Evolutionary conservation across 352 stramenopile genomes (phyloP).

Genomic region (Phytophthora pistaciae): DNA sequence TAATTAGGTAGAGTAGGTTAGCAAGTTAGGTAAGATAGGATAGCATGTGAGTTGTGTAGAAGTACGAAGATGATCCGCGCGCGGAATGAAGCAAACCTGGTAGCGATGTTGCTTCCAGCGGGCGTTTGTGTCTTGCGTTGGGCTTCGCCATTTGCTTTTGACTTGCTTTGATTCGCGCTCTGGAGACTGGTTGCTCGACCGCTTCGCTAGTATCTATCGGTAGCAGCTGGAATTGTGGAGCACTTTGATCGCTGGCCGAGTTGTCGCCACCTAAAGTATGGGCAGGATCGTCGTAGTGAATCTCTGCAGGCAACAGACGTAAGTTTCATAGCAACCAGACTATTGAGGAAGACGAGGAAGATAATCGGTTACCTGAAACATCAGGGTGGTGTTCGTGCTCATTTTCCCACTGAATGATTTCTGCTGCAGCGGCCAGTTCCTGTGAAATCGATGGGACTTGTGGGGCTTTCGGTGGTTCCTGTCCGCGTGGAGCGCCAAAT

Average conservation of each 20-base stretch:
- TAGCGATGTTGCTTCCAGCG: constrained; percentile 12
- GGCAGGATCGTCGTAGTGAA: not conserved
- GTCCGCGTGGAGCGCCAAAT: not conserved
- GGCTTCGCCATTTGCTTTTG: constrained; percentile 5
- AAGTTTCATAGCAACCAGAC: not conserved
- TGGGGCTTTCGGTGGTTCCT: constrained; percentile 1
- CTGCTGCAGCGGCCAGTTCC: constrained; percentile 48
- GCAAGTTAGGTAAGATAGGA: constrained; percentile 40
- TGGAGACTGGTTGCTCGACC: not conserved
- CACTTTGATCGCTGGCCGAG: constrained; percentile 12
- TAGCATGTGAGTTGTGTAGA: constrained; percentile 43
- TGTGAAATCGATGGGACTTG: constrained; percentile 33
- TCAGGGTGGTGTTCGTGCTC: constrained; percentile 36
- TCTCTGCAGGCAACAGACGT: not conserved
- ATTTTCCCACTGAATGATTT: constrained; percentile 58
- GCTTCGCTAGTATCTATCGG: constrained; percentile 17
- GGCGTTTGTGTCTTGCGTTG: constrained; percentile 21
- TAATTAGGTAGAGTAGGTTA: constrained; percentile 31
- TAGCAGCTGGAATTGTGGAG: constrained; percentile 37
- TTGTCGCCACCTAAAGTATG: constrained; percentile 5
- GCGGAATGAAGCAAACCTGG: constrained; percentile 38
- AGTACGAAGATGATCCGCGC: constrained; percentile 24
- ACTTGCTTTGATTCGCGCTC: not conserved
- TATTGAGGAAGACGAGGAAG: not conserved
- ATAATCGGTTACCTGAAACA: constrained; percentile 5